These are phyloP conservation scores for Bryopsis sp. DNA, from an alignment of 139 green algal species.

Conservation along the genomic window DNA sequence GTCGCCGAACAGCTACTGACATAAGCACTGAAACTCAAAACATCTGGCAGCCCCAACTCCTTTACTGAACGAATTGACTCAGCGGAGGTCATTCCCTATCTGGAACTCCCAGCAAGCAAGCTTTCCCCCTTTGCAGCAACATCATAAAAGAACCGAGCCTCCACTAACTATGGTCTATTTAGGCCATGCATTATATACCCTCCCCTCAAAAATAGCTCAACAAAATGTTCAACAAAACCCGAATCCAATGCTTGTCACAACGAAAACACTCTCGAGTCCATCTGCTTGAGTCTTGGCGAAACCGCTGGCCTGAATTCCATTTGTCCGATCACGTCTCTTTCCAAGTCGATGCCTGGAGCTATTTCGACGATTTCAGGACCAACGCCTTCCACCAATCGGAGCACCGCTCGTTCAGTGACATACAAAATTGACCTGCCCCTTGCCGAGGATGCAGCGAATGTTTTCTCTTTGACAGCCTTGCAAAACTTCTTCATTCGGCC, in stretches of 20 bases:
- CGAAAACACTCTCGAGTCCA: neutral
- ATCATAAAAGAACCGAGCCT: too few species aligned
- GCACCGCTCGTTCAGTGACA: constrained; percentile 40
- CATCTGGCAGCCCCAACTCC: too few species aligned
- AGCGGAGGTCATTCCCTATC: too few species aligned
- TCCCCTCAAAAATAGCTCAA: too few species aligned
- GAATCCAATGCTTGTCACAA: neutral
- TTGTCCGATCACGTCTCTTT: constrained; percentile 26
- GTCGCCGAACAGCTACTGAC: too few species aligned
- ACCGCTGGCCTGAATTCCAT: constrained; percentile 32
- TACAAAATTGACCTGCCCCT: constrained; percentile 27
- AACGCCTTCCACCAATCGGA: constrained; percentile 16
- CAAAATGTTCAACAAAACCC: too few species aligned
- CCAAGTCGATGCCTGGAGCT: constrained; percentile 35
- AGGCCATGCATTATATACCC: too few species aligned
- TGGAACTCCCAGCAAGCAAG: too few species aligned
- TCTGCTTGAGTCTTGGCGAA: neutral
- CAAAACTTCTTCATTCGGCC: neutral
- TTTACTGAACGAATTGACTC: too few species aligned
- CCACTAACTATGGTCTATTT: too few species aligned
- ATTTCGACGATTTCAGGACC: constrained; percentile 35
- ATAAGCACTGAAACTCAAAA: too few species aligned
- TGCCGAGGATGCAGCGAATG: neutral
- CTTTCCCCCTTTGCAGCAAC: too few species aligned
- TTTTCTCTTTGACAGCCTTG: neutral